Evolutionary conservation across 257 asterid species (phyloP).

Genomic region (Gentiana macrophylla): DNA sequence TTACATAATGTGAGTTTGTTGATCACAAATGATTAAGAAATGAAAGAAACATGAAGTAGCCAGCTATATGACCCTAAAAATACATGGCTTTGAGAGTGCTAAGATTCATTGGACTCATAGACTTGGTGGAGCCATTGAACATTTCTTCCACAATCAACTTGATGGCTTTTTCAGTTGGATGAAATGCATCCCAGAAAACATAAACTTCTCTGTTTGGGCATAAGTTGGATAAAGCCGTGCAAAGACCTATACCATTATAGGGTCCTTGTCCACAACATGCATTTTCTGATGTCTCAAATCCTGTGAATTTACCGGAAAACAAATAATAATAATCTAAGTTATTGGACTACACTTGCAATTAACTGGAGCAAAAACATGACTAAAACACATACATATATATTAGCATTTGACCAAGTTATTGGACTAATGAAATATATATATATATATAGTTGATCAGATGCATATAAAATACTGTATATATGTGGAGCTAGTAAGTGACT

Average conservation of each 20-base stretch:
- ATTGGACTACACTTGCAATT: no score
- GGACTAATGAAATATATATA: no score
- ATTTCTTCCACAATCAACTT: slow-evolving; percentile 57
- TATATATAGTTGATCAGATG: no score
- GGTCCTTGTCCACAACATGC: slow-evolving; percentile 99
- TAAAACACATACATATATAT: no score
- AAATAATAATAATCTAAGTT: no score
- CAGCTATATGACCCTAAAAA: neutral
- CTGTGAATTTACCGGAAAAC: slow-evolving; percentile 15
- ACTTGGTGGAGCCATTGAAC: slow-evolving; percentile 32
- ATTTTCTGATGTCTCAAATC: slow-evolving; percentile 58
- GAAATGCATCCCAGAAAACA: slow-evolving; percentile 86
- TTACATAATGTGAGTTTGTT: no score
- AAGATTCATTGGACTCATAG: slow-evolving; percentile 88
- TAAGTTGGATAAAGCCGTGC: slow-evolving; percentile 59
- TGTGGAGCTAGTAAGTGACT: neutral
- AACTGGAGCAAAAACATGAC: no score
- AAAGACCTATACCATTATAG: slow-evolving; percentile 76
- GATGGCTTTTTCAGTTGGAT: slow-evolving; percentile 80
- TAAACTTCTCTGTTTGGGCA: slow-evolving; percentile 54
- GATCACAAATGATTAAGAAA: no score
- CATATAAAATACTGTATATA: no score
- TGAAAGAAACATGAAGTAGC: no score
- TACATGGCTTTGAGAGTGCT: slow-evolving; percentile 43
- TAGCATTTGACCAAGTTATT: no score